Conservation (phyloP, 495 filamentous ascomycete species). For the Acidomyces sp. region DNA sequence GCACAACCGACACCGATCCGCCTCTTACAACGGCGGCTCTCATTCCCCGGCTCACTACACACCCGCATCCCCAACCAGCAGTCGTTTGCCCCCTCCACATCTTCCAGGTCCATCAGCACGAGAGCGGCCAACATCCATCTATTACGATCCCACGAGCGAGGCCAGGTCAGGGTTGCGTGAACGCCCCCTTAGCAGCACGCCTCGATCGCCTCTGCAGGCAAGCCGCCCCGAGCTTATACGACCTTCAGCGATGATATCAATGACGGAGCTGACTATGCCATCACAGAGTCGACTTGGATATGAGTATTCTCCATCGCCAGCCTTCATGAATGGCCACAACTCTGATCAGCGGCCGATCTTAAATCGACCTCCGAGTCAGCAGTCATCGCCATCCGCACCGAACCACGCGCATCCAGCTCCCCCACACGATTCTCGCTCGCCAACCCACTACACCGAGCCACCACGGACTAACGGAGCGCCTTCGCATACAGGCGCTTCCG, state of each 20-base stretch:
- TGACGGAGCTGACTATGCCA: background rate
- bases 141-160: slow-evolving; percentile 35
- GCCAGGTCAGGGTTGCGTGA: slow-evolving; percentile 22
- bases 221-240: slow-evolving; percentile 4
- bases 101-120: slow-evolving; percentile 23
- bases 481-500: background rate
- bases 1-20: background rate
- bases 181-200: slow-evolving; percentile 20
- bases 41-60: slow-evolving; percentile 15
- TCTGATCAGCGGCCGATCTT: slow-evolving; percentile 5
- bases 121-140: slow-evolving; percentile 27
- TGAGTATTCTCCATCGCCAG: slow-evolving; percentile 2
- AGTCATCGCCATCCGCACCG: slow-evolving; percentile 2
- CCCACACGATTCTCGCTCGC: slow-evolving; percentile 34
- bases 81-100: slow-evolving; percentile 27
- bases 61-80: slow-evolving; percentile 22
- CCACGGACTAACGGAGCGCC: slow-evolving; percentile 6
- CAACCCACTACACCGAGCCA: slow-evolving; percentile 26
- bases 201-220: slow-evolving; percentile 31
- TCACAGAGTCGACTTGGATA: background rate
- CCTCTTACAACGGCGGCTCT: slow-evolving; percentile 14
- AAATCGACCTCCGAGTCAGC: slow-evolving; percentile 7
- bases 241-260: background rate
- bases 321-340: slow-evolving; percentile 7
- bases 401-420: slow-evolving; percentile 28